These are phyloP conservation scores for Fraxinus angustifolia DNA, from an alignment of 305 asterid species.

Conservation along the genomic window DNA sequence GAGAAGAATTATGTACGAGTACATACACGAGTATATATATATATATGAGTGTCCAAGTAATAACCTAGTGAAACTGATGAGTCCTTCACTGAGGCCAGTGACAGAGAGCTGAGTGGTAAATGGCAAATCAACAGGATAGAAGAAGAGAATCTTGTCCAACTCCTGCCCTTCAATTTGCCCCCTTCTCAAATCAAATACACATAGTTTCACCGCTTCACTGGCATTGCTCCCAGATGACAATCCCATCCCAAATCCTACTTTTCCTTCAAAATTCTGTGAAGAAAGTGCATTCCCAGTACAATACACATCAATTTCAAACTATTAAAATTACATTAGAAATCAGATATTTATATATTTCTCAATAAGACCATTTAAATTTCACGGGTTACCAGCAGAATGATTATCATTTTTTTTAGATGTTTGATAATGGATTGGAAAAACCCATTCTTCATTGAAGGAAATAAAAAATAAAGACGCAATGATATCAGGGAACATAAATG, in stretches of 20 bases:
- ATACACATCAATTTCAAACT: neutral
- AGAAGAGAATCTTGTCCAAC: conserved; percentile 84
- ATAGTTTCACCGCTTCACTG: conserved; percentile 61
- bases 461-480: neutral
- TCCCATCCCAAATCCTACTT: conserved; percentile 42
- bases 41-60: neutral
- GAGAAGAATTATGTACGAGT: neutral
- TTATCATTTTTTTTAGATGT: neutral
- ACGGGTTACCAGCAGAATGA: neutral
- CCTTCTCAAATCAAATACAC: conserved; percentile 88
- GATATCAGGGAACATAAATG: neutral
- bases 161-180: conserved; percentile 97
- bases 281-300: neutral
- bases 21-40: neutral
- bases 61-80: conserved; percentile 83
- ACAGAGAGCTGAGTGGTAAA: conserved; percentile 74
- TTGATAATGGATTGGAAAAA: neutral
- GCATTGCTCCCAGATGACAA: conserved; percentile 51
- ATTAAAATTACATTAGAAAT: neutral
- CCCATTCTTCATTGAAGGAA: neutral
- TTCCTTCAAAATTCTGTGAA: conserved; percentile 16
- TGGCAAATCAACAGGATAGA: conserved; percentile 80
- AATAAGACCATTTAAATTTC: neutral
- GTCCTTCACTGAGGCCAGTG: conserved; percentile 84
- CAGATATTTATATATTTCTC: neutral